phyloP scores from a whole-genome alignment of 2,329 filamentous ascomycete species.

The Eurotiales sp. region DNA sequence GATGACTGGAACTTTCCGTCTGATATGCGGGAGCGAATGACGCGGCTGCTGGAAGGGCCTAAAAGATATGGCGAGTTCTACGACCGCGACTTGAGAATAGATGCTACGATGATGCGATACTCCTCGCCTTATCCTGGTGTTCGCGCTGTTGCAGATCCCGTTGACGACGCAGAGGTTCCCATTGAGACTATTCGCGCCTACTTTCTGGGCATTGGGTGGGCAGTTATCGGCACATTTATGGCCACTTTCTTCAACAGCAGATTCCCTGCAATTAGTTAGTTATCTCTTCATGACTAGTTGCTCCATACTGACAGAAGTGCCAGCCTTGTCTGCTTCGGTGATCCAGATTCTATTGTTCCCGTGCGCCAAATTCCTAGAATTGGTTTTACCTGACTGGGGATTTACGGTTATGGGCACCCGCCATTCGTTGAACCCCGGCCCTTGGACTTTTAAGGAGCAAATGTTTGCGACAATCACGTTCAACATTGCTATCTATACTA shows the following conservation, averaged over 20 bases:
- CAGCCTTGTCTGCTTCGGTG: not conserved
- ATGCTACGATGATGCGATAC: slow-evolving; percentile 9
- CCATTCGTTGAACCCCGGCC: slow-evolving; percentile 6
- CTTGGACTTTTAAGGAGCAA: slow-evolving; percentile 8
- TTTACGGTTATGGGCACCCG: slow-evolving; percentile 3
- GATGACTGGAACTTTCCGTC: slow-evolving; percentile 9
- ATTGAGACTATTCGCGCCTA: slow-evolving; percentile 9
- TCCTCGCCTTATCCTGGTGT: slow-evolving; percentile 8
- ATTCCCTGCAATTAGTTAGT: slow-evolving; percentile 5
- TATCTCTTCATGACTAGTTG: not conserved
- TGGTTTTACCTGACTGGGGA: slow-evolving; percentile 5
- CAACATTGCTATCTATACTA: slow-evolving; percentile 9
- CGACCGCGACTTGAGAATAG: slow-evolving; percentile 6
- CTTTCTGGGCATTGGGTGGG: slow-evolving; percentile 8
- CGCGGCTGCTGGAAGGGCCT: slow-evolving; percentile 1
- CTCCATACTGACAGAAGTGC: not conserved
- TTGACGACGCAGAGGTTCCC: not conserved
- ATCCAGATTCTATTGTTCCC: slow-evolving; percentile 6
- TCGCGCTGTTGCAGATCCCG: slow-evolving; percentile 3
- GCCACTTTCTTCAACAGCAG: slow-evolving; percentile 8
- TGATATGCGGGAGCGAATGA: slow-evolving; percentile 9
- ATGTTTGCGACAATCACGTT: slow-evolving; percentile 10
- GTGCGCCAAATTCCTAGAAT: slow-evolving; percentile 7
- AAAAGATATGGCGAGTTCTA: slow-evolving; percentile 7
- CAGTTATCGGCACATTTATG: slow-evolving; percentile 7